These are phyloP conservation scores for Fusarium chuoi DNA, from an alignment of 2,329 filamentous ascomycete genomes.

Conservation along the genomic window DNA sequence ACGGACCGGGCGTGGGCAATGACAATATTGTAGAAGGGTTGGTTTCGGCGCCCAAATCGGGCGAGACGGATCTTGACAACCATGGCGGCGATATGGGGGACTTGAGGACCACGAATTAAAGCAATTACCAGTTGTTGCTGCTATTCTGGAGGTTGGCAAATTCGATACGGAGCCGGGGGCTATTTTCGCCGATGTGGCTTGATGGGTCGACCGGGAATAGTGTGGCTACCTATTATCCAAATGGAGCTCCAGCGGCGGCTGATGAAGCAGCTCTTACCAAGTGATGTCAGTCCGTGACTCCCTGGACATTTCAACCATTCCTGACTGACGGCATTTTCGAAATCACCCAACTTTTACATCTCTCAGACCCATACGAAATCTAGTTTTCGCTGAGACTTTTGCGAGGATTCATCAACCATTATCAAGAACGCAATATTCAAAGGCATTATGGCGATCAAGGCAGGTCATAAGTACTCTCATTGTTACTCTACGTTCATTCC, in stretches of 20 bases:
- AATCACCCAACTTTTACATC: slow-evolving; percentile 16
- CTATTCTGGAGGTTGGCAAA: slow-evolving; percentile 42
- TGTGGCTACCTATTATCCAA: background rate
- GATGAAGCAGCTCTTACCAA: slow-evolving; percentile 1
- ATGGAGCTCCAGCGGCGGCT: background rate
- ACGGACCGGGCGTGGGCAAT: slow-evolving; percentile 88
- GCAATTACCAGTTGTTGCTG: slow-evolving; percentile 1
- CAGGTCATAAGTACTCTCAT: slow-evolving; percentile 3
- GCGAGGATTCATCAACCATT: background rate
- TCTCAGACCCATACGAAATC: background rate
- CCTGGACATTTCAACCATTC: slow-evolving; percentile 16
- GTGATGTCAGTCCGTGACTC: slow-evolving; percentile 34
- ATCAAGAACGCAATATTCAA: slow-evolving; percentile 29
- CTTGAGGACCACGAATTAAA: slow-evolving; percentile 29
- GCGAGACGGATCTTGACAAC: slow-evolving; percentile 93
- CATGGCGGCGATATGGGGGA: slow-evolving; percentile 63
- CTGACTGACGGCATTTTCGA: slow-evolving; percentile 30
- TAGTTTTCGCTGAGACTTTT: background rate
- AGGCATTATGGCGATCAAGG: slow-evolving; percentile 50
- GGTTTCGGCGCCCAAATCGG: slow-evolving; percentile 87
- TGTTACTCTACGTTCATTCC: slow-evolving; percentile 9
- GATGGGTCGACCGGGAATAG: background rate
- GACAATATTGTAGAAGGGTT: slow-evolving; percentile 98
- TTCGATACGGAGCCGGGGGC: slow-evolving; percentile 45
- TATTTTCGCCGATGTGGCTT: slow-evolving; percentile 52